Evolutionary conservation across 2,329 filamentous ascomycete genomes (phyloP).

Genomic region (Aspergillus eucalypticola): DNA sequence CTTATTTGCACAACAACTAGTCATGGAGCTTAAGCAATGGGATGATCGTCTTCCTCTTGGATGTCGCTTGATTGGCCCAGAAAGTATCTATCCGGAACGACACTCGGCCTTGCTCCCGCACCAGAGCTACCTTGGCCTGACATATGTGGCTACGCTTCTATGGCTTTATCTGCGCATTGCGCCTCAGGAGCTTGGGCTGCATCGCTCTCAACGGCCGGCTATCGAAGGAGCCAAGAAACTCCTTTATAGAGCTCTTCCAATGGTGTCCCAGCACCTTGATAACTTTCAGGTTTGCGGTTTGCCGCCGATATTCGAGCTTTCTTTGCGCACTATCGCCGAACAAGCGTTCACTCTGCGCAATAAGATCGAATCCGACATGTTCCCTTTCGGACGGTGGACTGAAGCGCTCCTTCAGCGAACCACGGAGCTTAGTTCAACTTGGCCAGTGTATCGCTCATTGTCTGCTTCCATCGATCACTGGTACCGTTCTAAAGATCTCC

Average conservation of each 20-base stretch:
- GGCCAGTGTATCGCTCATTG: conserved; percentile 39
- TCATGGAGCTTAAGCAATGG: conserved; percentile 40
- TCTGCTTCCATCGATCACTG: conserved; percentile 31
- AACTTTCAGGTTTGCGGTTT: conserved; percentile 40
- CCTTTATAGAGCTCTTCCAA: conserved; percentile 36
- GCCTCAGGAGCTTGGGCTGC: conserved; percentile 32
- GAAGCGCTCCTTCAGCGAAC: conserved; percentile 35
- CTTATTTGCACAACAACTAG: conserved; percentile 36
- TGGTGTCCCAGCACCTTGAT: conserved; percentile 39
- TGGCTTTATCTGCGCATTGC: conserved; percentile 39
- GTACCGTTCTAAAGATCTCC: conserved; percentile 24
- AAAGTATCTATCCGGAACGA: conserved; percentile 39
- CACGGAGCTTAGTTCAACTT: conserved; percentile 27
- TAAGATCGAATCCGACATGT: conserved; percentile 32
- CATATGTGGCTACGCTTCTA: conserved; percentile 39
- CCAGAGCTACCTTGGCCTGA: conserved; percentile 41
- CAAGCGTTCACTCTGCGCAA: conserved; percentile 34
- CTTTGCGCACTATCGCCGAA: conserved; percentile 38
- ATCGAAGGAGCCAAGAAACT: conserved; percentile 40
- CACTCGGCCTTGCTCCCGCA: conserved; percentile 41
- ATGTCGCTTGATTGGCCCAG: conserved; percentile 39
- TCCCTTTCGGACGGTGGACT: conserved; percentile 38
- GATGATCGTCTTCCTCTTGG: conserved; percentile 38
- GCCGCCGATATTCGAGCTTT: conserved; percentile 41
- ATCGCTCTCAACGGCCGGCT: conserved; percentile 34